Evolutionary conservation across 345 rosid genomes (phyloP).

Genomic region (Acer yangbiense): DNA sequence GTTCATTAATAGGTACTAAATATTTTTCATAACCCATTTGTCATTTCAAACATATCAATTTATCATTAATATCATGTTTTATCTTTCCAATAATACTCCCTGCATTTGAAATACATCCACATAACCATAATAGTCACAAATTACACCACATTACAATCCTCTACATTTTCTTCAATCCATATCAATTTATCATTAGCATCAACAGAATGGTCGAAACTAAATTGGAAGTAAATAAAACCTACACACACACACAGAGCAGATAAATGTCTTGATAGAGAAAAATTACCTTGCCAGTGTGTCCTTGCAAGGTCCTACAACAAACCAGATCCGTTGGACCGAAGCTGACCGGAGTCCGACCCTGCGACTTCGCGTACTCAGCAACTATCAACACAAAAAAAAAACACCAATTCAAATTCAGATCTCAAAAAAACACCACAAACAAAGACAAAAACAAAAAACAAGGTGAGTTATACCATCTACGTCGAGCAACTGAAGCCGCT

Average conservation of each 20-base stretch:
- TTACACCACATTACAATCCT: neutral
- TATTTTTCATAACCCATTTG: neutral
- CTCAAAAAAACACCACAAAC: constrained; percentile 10
- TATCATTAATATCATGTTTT: neutral
- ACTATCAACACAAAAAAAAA: constrained; percentile 42
- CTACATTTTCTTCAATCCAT: neutral
- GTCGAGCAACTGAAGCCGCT: constrained; percentile 78
- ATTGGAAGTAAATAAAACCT: neutral
- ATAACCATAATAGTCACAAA: neutral
- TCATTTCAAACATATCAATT: neutral
- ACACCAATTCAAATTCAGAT: constrained; percentile 24
- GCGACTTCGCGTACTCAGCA: constrained; percentile 64
- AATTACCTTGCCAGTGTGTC: constrained; percentile 90
- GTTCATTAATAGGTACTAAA: neutral
- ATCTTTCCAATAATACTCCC: constrained; percentile 1
- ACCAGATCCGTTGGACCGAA: constrained; percentile 93
- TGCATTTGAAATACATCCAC: neutral
- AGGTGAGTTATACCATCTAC: constrained; percentile 53
- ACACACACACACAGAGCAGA: too few species aligned
- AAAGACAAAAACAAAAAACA: constrained; percentile 1
- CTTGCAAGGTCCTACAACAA: constrained; percentile 93
- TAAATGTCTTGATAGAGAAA: neutral
- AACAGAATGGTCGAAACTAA: neutral
- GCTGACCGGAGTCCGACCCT: constrained; percentile 65
- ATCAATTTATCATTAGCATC: neutral